Conservation (phyloP, 2,329 filamentous ascomycete genomes). For the Lasiodiplodia citricola region DNA sequence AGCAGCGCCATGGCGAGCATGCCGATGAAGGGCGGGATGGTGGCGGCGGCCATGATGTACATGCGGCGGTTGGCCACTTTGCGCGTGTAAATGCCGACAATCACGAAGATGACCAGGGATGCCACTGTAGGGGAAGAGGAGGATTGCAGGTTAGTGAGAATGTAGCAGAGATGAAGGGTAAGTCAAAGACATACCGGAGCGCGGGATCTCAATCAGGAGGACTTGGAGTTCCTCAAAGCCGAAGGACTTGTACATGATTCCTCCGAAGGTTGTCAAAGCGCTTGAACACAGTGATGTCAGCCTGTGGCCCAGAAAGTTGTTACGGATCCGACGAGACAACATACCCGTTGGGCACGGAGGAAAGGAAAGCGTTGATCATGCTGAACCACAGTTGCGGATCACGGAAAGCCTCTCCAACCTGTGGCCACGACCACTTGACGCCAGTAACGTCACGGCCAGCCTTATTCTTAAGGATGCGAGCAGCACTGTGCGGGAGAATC, state of each 20-base stretch:
- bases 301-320: too few species aligned
- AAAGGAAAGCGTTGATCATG: slow-evolving; percentile 25
- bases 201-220: slow-evolving; percentile 41
- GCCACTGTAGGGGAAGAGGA: slow-evolving; percentile 28
- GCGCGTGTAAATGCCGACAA: slow-evolving; percentile 26
- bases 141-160: not conserved
- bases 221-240: slow-evolving; percentile 37
- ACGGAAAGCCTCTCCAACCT: slow-evolving; percentile 20
- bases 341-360: slow-evolving; percentile 26
- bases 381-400: slow-evolving; percentile 27
- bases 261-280: slow-evolving; percentile 21
- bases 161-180: not conserved
- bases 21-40: slow-evolving; percentile 42
- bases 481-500: slow-evolving; percentile 11
- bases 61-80: slow-evolving; percentile 33
- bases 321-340: not conserved
- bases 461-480: slow-evolving; percentile 23
- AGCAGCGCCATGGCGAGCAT: slow-evolving; percentile 43
- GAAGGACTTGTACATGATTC: slow-evolving; percentile 23
- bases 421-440: slow-evolving; percentile 25
- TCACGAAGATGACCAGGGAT: slow-evolving; percentile 20
- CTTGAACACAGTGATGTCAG: not conserved
- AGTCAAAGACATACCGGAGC: slow-evolving; percentile 28
- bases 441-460: slow-evolving; percentile 24
- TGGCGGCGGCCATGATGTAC: slow-evolving; percentile 41